Base-by-base conservation (phyloP, 371 early-diverging fungal species). In the Mycotypha africana region DNA sequence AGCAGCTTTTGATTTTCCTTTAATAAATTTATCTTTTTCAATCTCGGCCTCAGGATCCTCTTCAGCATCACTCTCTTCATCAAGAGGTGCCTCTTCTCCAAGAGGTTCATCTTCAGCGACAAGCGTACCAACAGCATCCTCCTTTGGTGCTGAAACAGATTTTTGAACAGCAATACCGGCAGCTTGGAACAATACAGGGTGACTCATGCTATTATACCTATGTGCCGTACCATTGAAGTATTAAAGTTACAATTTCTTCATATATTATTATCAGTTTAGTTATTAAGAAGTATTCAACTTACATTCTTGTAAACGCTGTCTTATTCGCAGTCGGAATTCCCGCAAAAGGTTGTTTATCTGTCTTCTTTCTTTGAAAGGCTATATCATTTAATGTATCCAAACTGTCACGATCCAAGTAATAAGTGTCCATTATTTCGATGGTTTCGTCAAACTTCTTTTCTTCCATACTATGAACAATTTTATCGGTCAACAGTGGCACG, bases 391-490 rank as follows among this genome's bases (percentile, higher is more conserved):
- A 58, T 0, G 84, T 67, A 16, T 96, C 96, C 59, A 88, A 80
- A 56, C 93, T 92, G 42, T 98, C 98, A 43, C 85, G 78, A 45
- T 78, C 82, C 36, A 99, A 59, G 53, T 87, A 91, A 60, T 97
- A 97, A 6, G 78, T 68, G 58, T 96, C 92, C 90, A 99, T 89
- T 9, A 81, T 46, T 3, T 84, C 67, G 28, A 99, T 86, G 15
- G 91, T 85, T 12, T 78, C 76, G 3, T 74, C 73, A 21, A 87
- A 79, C 1, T 81, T 89, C 22, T 82, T 82, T 68, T 83, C 46
- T 15, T 70, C 51, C 33, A 94, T 49, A 0, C 89, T 86, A n/a
- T 48, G 28, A 11, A 82, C 80, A 19, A 95, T 60, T 19, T 71
- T 74, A 4, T 76, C 69, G 16, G 78, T 78, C 24, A 97, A 59